phyloP scores from a whole-genome alignment of 1,139 yeast genomes.

The Geotrichum candidum region DNA sequence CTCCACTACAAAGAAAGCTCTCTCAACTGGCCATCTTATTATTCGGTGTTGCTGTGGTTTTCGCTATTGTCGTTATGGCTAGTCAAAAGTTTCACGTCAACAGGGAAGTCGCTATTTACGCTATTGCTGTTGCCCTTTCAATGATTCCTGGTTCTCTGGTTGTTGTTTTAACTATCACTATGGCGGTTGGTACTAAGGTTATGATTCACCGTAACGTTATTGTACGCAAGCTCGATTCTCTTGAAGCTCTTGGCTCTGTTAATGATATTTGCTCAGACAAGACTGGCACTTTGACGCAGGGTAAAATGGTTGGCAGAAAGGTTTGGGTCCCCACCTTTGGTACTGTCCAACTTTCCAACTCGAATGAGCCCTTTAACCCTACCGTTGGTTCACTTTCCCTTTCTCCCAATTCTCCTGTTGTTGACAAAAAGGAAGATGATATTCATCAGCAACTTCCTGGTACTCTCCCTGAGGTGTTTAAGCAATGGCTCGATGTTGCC shows the following conservation, averaged over 20 bases:
- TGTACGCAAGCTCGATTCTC: slow-evolving; percentile 61
- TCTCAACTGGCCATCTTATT: slow-evolving; percentile 65
- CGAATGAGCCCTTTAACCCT: slow-evolving; percentile 71
- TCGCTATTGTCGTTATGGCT: slow-evolving; percentile 77
- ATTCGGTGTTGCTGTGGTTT: slow-evolving; percentile 64
- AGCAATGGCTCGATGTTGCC: slow-evolving; percentile 53
- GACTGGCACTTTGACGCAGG: slow-evolving; percentile 77
- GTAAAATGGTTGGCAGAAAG: slow-evolving; percentile 66
- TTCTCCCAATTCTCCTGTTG: slow-evolving; percentile 33
- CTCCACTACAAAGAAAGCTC: slow-evolving; percentile 64
- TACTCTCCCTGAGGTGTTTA: slow-evolving; percentile 21
- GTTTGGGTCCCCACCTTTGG: slow-evolving; percentile 79
- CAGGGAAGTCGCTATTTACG: slow-evolving; percentile 71
- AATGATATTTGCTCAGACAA: slow-evolving; percentile 80
- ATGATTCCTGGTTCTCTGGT: slow-evolving; percentile 81
- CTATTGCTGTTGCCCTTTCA: slow-evolving; percentile 74
- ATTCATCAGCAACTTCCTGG: slow-evolving; percentile 11
- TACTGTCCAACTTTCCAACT: slow-evolving; percentile 51
- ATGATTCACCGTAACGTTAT: slow-evolving; percentile 70
- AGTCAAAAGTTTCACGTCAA: slow-evolving; percentile 63
- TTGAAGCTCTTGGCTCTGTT: slow-evolving; percentile 75
- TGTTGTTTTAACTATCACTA: slow-evolving; percentile 75
- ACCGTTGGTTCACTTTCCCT: slow-evolving; percentile 52
- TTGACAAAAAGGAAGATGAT: slow-evolving; percentile 33
- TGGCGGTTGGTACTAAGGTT: slow-evolving; percentile 80